Conservation (phyloP, 2,329 filamentous ascomycete species). For the Fusarium verticillioides region DNA sequence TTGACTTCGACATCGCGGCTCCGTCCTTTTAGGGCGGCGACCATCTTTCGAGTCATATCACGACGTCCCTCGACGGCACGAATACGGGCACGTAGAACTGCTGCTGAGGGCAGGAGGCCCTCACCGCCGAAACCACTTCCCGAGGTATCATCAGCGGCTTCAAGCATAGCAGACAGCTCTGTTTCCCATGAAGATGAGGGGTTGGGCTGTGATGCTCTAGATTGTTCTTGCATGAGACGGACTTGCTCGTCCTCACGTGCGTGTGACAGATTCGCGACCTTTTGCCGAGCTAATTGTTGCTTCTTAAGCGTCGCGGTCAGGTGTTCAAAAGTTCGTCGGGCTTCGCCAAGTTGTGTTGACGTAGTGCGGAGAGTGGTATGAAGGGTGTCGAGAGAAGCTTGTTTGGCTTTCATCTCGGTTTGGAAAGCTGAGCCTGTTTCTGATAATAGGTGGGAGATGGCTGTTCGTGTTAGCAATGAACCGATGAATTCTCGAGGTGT, state of each 20-base stretch:
- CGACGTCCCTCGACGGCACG: conserved; percentile 78
- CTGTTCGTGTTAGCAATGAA: conserved; percentile 51
- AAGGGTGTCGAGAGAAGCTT: conserved; percentile 82
- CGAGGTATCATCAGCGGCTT: conserved; percentile 54
- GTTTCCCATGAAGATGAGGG: conserved; percentile 64
- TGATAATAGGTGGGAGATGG: conserved; percentile 84
- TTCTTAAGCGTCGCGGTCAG: conserved; percentile 73
- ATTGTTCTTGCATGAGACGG: conserved; percentile 56
- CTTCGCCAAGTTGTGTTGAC: conserved; percentile 80
- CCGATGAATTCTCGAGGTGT: background rate
- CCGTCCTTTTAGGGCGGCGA: conserved; percentile 77
- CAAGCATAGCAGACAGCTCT: conserved; percentile 61
- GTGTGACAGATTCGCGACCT: conserved; percentile 80
- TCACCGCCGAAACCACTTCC: conserved; percentile 52
- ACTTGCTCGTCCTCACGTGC: conserved; percentile 77
- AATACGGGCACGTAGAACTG: conserved; percentile 73
- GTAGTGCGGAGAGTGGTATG: conserved; percentile 84
- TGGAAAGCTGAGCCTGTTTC: conserved; percentile 84
- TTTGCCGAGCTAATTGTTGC: conserved; percentile 74
- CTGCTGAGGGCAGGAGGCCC: conserved; percentile 65
- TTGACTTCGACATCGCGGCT: conserved; percentile 87
- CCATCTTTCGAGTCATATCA: conserved; percentile 72
- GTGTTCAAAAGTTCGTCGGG: conserved; percentile 77
- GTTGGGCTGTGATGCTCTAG: conserved; percentile 55
- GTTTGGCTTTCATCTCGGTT: conserved; percentile 83